phyloP scores from a whole-genome alignment of 108 stramenopile genomes.

The Cyclotella choctawhatcheeana region DNA sequence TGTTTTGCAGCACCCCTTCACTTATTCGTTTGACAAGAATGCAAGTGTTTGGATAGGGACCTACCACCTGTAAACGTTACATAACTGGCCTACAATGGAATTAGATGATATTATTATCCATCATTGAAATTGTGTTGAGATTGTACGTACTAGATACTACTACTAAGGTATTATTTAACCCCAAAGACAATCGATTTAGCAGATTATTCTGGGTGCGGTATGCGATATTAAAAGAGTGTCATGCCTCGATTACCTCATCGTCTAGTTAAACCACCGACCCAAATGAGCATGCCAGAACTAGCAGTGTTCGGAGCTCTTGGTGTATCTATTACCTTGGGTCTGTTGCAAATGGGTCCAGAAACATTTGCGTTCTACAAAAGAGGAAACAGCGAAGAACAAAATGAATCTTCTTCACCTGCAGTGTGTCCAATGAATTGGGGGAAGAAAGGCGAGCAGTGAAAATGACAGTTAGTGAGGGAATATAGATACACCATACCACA shows the following conservation, averaged over 20 bases:
- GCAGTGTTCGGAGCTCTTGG: conserved; percentile 31
- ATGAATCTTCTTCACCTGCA: neutral
- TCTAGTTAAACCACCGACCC: conserved; percentile 28
- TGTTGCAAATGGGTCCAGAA: conserved; percentile 37
- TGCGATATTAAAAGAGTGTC: neutral
- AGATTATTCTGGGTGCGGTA: too few relatives aligned
- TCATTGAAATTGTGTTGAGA: too few relatives aligned
- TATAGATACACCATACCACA: too few relatives aligned
- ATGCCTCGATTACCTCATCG: conserved; percentile 36
- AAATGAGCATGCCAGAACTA: conserved; percentile 42
- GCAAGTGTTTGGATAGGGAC: too few relatives aligned
- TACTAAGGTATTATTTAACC: too few relatives aligned
- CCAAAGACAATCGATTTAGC: too few relatives aligned
- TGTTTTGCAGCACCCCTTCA: too few relatives aligned
- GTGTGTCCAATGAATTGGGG: conserved; percentile 37
- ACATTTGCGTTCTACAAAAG: conserved; percentile 5
- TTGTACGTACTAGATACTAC: too few relatives aligned
- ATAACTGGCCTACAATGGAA: too few relatives aligned
- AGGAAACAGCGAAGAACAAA: neutral
- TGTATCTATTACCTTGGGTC: conserved; percentile 32
- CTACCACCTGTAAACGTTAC: too few relatives aligned
- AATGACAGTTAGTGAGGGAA: neutral
- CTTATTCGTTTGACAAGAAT: too few relatives aligned
- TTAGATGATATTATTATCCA: too few relatives aligned
- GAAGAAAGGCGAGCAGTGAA: conserved; percentile 14